Evolutionary conservation across 768 basidiomycete genomes (phyloP).

Genomic region (Rubroboletus satanas): DNA sequence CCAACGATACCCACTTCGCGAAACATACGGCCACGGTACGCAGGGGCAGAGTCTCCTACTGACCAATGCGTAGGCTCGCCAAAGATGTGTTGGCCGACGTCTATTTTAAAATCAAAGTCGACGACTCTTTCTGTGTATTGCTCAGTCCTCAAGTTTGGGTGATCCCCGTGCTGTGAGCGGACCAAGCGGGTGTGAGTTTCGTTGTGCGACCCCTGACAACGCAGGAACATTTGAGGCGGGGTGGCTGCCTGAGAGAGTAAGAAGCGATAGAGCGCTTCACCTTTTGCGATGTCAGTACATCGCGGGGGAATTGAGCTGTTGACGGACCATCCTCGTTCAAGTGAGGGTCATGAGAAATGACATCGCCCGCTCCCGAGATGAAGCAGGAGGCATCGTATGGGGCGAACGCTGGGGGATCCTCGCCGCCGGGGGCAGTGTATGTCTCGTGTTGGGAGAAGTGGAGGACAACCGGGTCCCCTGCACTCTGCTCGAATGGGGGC

Average conservation of each 20-base stretch:
- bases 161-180: conserved; percentile 33
- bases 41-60: conserved; percentile 57
- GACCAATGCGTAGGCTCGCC: conserved; percentile 52
- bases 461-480: conserved; percentile 19
- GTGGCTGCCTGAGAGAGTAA: conserved; percentile 52
- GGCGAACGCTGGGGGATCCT: conserved; percentile 59
- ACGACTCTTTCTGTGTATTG: conserved; percentile 54
- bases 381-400: conserved; percentile 63
- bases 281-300: conserved; percentile 31
- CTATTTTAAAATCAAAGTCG: conserved; percentile 70
- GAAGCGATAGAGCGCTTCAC: conserved; percentile 72
- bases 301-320: neutral
- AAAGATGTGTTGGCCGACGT: conserved; percentile 43
- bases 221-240: conserved; percentile 45
- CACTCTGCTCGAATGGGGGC: conserved; percentile 29
- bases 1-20: conserved; percentile 46
- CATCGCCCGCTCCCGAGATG: conserved; percentile 41
- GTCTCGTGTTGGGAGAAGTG: conserved; percentile 23
- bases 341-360: conserved; percentile 69
- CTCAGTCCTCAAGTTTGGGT: conserved; percentile 38
- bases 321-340: conserved; percentile 59
- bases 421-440: conserved; percentile 31
- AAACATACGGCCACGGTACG: conserved; percentile 61
- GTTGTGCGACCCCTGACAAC: conserved; percentile 51
- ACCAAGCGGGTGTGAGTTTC: conserved; percentile 52